Evolutionary conservation across 2,329 filamentous ascomycete species (phyloP).

Genomic region (Calonectria honghensis): DNA sequence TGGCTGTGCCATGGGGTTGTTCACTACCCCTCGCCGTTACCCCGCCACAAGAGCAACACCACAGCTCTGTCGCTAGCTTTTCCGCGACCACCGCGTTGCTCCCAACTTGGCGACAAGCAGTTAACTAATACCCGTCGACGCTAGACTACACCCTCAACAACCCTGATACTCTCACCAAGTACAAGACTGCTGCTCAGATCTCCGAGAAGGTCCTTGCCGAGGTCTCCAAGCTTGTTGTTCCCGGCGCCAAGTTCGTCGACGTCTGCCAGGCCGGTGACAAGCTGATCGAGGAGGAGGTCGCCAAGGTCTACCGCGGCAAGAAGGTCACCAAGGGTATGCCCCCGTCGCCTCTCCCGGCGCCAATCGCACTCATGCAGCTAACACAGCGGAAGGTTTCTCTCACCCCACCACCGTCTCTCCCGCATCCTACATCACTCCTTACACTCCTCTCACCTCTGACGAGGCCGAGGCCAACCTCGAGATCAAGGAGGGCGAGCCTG

Average conservation of each 20-base stretch:
- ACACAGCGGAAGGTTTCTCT: constrained; percentile 79
- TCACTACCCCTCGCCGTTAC: constrained; percentile 50
- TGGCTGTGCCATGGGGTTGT: constrained; percentile 52
- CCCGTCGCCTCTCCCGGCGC: constrained; percentile 21
- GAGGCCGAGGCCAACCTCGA: constrained; percentile 86
- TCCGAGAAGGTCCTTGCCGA: constrained; percentile 95
- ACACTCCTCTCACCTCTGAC: constrained; percentile 93
- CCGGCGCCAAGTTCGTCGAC: constrained; percentile 93
- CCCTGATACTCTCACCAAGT: constrained; percentile 97
- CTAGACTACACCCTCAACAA: constrained; percentile 92
- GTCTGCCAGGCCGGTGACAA: constrained; percentile 97
- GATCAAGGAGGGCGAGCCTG: constrained; percentile 88
- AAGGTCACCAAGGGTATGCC: constrained; percentile 91
- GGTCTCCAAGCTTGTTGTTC: constrained; percentile 83
- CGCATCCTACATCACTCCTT: constrained; percentile 94
- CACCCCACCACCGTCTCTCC: constrained; percentile 98
- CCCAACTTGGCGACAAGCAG: constrained; percentile 23
- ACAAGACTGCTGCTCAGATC: constrained; percentile 97
- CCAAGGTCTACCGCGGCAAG: constrained; percentile 99
- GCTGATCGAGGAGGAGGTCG: constrained; percentile 92
- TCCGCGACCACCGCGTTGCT: constrained; percentile 11
- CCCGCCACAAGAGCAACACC: constrained; percentile 42
- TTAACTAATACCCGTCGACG: constrained; percentile 13
- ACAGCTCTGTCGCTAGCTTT: constrained; percentile 2
- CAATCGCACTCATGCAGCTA: constrained; percentile 38